phyloP scores from a whole-genome alignment of 176 grass and related monocot genomes.

The Tuctoria greenei region DNA sequence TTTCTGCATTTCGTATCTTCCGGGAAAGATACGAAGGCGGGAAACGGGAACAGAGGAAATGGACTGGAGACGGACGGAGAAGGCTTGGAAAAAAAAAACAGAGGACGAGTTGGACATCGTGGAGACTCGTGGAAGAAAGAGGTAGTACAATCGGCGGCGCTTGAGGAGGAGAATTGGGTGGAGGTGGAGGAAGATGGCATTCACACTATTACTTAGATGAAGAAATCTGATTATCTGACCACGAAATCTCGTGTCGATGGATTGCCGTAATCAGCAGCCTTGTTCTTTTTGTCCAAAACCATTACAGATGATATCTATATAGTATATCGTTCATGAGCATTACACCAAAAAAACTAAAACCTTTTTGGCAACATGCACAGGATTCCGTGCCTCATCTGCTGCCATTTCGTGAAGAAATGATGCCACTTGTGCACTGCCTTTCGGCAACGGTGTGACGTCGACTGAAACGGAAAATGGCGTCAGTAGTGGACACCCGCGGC shows the following conservation, averaged over 20 bases:
- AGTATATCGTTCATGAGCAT: constrained; percentile 49
- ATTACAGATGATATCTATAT: constrained; percentile 34
- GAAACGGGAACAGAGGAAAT: too few species aligned
- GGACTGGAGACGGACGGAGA: too few species aligned
- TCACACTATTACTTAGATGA: too few species aligned
- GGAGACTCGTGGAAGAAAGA: too few species aligned
- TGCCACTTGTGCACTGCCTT: constrained; percentile 33
- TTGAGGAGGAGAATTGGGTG: too few species aligned
- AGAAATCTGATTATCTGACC: too few species aligned
- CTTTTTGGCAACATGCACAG: constrained; percentile 20
- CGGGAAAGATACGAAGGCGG: background rate
- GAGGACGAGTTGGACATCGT: too few species aligned
- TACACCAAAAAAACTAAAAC: constrained; percentile 45
- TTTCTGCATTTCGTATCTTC: too few species aligned
- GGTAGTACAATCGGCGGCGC: too few species aligned
- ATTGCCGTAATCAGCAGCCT: constrained; percentile 26
- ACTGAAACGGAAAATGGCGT: background rate
- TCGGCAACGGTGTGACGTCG: background rate
- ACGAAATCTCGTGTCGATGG: too few species aligned
- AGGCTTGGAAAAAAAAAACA: background rate
- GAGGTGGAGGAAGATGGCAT: too few species aligned
- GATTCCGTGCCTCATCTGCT: background rate
- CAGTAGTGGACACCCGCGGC: constrained; percentile 40
- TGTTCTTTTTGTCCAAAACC: constrained; percentile 46
- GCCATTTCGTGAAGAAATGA: constrained; percentile 40